Evolutionary conservation across 1,139 yeast genomes (phyloP), one percentile per base, ranked within the genome.

Genomic region (Candida sp.): DNA sequence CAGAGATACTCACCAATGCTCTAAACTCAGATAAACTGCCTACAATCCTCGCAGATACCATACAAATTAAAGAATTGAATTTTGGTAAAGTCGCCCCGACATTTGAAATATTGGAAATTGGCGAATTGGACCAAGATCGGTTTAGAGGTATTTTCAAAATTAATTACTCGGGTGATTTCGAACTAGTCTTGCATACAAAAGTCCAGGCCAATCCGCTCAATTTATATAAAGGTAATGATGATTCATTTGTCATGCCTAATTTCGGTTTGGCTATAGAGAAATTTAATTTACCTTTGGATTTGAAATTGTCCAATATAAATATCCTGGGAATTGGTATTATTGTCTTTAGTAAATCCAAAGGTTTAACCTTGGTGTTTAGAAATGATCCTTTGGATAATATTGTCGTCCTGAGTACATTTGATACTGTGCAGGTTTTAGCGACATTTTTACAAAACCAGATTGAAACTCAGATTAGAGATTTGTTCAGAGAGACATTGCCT

Each of bases 351-450:
- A 84, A 85, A 55, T 76, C 87, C 4, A 87, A 87, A 57, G 96
- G 97, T 0, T 73, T 89, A 42, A 89, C 96, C 0, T 68, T 89
- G 36, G 97, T 89, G 30, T 89, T 89, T 64, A 76, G 93, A 52
- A 89, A 89, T 62, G 97, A 89, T 62, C 96, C 96, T 0, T 71
- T 89, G 46, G 95, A 87, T 52, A 79, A 84, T 25, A 87, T 89
- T 48, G 82, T 82, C 50, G 96, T 89, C 7, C 81, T 84, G 46
- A 86, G 95, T 6, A 85, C 96, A 11, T 88, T 89, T 64, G 96
- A 89, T 62, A 81, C 85, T 36, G 86, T 89, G 35, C 88, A 87
- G 44, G 91, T 89, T 1, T 80, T 89, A 56, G 95, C 95, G 15
- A 77, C 82, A 48, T 87, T 87, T 52, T 66, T 89, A 45, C 96